These are phyloP conservation scores for Nepenthes mirabilis DNA, from an alignment of 148 eudicot species.

Conservation along the genomic window DNA sequence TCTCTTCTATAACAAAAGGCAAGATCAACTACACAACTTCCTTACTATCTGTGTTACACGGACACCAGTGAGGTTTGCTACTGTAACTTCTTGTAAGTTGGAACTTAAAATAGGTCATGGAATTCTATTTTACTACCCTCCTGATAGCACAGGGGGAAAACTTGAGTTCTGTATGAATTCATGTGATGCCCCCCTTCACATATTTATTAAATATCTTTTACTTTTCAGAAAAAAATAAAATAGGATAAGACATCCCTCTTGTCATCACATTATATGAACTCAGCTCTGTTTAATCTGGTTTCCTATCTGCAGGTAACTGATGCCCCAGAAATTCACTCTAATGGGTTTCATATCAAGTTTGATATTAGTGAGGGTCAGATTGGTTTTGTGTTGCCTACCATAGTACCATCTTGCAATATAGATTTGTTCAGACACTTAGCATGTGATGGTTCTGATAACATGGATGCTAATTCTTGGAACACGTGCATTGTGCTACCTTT, in stretches of 20 bases:
- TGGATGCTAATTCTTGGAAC: slow-evolving; percentile 40
- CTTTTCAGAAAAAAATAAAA: background rate
- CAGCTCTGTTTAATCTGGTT: slow-evolving; percentile 1
- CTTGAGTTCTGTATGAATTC: background rate
- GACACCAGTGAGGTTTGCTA: no score
- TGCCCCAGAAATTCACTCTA: slow-evolving; percentile 99
- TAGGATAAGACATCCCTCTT: background rate
- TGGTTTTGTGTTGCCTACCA: slow-evolving; percentile 87
- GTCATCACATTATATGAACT: background rate
- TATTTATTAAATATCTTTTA: background rate
- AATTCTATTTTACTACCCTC: no score
- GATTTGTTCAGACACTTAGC: slow-evolving; percentile 39
- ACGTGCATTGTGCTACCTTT: slow-evolving; percentile 96
- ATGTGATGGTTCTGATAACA: slow-evolving; percentile 22
- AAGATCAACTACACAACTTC: no score
- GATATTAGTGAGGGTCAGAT: slow-evolving; percentile 84
- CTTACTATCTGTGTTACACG: no score
- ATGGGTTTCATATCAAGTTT: slow-evolving; percentile 93
- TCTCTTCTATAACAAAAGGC: no score
- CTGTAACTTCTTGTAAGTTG: no score
- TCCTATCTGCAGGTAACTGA: slow-evolving; percentile 64
- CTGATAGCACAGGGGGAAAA: background rate
- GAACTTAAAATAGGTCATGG: no score
- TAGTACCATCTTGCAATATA: slow-evolving; percentile 61
- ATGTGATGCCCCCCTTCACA: no score